Evolutionary conservation across 495 filamentous ascomycete genomes (phyloP), one percentile per base, ranked within the genome.

Genomic region (Pseudoneurospora amorphoporcata): DNA sequence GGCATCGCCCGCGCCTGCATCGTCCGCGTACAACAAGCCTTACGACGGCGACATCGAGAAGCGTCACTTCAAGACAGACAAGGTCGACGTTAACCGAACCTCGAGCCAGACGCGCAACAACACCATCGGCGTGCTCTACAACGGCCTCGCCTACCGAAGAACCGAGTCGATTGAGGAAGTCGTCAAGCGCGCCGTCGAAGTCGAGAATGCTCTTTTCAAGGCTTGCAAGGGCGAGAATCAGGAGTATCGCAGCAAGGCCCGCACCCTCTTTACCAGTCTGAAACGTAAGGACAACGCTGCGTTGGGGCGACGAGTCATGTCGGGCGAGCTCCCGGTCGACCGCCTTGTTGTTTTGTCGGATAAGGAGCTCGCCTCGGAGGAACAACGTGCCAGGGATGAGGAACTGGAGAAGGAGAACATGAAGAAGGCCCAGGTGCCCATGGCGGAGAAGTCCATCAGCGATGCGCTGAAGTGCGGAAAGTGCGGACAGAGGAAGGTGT

Each of bases 341-440:
- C 82, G 86, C 10, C 92, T 99, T 73, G 92, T 97, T 74, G 83
- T 84, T 69, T 87, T 88, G 86, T 79, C 83, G 41, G 83, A 83
- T 69, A 77, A 84, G 43, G 82, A 84, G 73, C 81, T 85, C 38
- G 78, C 81, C 69, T 85, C 84, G 9, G 92, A 94, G 19, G 93
- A 97, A 79, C 87, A 93, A 80, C 92, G 90, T 70, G 89, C 83
- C 8, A 89, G 94, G 79, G 92, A 97, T 73, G 84, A 86, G 74
- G 86, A 87, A 77, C 85, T 97, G 43, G 84, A 92, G 79, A 88
- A 93, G 82, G 91, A 97, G 84, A 98, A 98, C 81, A 93, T 98
- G 92, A 92, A 93, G 84, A 92, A 95, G 80, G 92, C 95, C 0
- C 92, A 97, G 87, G 94, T 96, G 32, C 92, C 94, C 69, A 92